A percentile compares a stretch with the other conserved stretches of the same genome.
phyloP scores from a whole-genome alignment of 2,329 filamentous ascomycete genomes.

The Cercospora nicotianae region DNA sequence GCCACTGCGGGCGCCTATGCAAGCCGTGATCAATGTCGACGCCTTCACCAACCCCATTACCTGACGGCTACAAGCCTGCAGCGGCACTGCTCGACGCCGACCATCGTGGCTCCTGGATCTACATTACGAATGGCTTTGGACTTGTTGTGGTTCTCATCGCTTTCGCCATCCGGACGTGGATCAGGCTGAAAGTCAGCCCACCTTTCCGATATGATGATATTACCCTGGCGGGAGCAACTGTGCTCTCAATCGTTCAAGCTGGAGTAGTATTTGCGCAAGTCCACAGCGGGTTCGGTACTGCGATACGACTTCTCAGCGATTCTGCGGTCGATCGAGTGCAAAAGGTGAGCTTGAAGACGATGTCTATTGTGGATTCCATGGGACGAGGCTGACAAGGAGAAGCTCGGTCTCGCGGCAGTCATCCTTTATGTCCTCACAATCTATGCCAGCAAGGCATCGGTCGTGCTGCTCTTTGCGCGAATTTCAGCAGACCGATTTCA shows the following conservation, averaged over 20 bases:
- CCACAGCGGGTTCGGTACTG: slow-evolving; percentile 44
- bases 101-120: slow-evolving; percentile 45
- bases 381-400: neutral
- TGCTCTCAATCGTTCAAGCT: slow-evolving; percentile 42
- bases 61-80: slow-evolving; percentile 21
- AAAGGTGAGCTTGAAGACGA: slow-evolving; percentile 36
- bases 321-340: slow-evolving; percentile 34
- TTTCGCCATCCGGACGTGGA: slow-evolving; percentile 44
- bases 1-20: neutral
- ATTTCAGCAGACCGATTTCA: slow-evolving; percentile 48
- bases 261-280: slow-evolving; percentile 43
- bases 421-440: slow-evolving; percentile 47
- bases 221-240: slow-evolving; percentile 37
- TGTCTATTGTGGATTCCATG: neutral
- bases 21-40: slow-evolving; percentile 5
- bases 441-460: slow-evolving; percentile 48
- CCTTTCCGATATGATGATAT: slow-evolving; percentile 40
- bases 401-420: slow-evolving; percentile 45
- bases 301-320: slow-evolving; percentile 29
- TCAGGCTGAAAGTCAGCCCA: slow-evolving; percentile 39
- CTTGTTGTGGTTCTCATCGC: slow-evolving; percentile 44
- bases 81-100: slow-evolving; percentile 17
- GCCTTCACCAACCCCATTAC: neutral
- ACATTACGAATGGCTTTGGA: slow-evolving; percentile 43
- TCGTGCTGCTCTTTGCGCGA: slow-evolving; percentile 48